Conservation (phyloP, 257 asterid species). For the Solanum phureja region DNA sequence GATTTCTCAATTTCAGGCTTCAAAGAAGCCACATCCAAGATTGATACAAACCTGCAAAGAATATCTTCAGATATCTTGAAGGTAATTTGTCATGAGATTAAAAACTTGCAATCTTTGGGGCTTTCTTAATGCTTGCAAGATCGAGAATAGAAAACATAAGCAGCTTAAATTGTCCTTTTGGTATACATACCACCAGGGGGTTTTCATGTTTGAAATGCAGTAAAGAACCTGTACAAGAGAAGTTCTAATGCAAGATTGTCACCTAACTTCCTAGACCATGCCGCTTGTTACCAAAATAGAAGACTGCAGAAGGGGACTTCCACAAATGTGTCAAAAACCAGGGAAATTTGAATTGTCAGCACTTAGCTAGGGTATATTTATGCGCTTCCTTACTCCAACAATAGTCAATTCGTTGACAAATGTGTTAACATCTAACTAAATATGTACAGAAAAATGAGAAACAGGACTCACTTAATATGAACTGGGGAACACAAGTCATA, state of each 20-base stretch:
- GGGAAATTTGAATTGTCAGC: neutral
- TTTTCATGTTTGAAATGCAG: neutral
- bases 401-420: neutral
- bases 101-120: neutral
- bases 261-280: neutral
- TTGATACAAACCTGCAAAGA: constrained; percentile 58
- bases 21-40: constrained; percentile 72
- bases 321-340: neutral
- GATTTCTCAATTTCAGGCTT: constrained; percentile 68
- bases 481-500: neutral
- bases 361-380: neutral
- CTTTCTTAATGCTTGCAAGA: neutral
- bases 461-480: neutral
- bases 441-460: neutral
- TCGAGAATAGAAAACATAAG: neutral
- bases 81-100: neutral
- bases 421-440: neutral
- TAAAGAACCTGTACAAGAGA: neutral
- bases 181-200: neutral
- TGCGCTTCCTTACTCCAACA: neutral
- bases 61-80: neutral
- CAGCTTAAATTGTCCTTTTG: neutral
- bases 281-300: neutral
- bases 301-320: neutral
- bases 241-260: neutral